Conservation (phyloP, 2,329 filamentous ascomycete genomes). For the Fusarium anguioides region DNA sequence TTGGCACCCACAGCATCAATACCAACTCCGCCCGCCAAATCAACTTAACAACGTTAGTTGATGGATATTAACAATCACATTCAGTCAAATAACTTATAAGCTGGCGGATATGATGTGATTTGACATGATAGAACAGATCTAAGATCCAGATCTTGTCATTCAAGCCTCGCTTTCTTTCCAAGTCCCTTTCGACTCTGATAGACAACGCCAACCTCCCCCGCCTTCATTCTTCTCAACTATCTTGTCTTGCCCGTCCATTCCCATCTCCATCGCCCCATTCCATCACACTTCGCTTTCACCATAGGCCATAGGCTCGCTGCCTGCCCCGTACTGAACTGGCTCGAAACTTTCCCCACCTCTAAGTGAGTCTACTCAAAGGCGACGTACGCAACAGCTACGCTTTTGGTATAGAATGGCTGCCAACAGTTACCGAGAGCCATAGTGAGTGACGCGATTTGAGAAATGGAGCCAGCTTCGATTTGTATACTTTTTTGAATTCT, state of each 20-base stretch:
- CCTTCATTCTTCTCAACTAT: conserved; percentile 36
- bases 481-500: neutral
- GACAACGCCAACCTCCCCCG: conserved; percentile 17
- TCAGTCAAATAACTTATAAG: neutral
- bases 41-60: neutral
- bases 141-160: conserved; percentile 6
- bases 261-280: conserved; percentile 30
- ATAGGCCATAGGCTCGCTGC: conserved; percentile 25
- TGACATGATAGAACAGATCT: conserved; percentile 8
- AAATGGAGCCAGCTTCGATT: conserved; percentile 18
- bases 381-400: conserved; percentile 29
- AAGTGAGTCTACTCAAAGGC: conserved; percentile 12
- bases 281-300: conserved; percentile 28
- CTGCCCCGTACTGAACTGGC: conserved; percentile 30
- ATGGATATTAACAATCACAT: neutral
- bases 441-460: neutral
- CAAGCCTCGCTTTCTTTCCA: neutral
- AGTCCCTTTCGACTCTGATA: neutral
- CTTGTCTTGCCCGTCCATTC: conserved; percentile 29
- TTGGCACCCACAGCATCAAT: neutral
- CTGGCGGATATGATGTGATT: neutral
- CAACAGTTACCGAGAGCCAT: conserved; percentile 11
- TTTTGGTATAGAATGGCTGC: conserved; percentile 34
- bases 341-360: conserved; percentile 36
- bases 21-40: neutral